Evolutionary conservation across 805 yeast genomes (phyloP).

Genomic region (Ogataea ganodermae): DNA sequence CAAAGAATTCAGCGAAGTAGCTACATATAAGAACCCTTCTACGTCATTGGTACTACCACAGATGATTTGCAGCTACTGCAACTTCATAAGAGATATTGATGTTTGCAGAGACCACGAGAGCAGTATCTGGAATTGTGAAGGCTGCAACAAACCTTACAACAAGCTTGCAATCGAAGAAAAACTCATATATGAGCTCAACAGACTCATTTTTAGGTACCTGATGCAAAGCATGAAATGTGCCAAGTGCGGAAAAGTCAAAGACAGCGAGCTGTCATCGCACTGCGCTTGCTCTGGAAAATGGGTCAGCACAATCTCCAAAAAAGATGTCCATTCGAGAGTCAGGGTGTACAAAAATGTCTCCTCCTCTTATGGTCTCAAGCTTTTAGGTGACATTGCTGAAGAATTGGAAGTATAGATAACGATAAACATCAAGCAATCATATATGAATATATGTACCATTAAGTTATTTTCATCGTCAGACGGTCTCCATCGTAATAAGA

Average conservation of each 20-base stretch:
- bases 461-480: neutral
- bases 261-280: slow-evolving; percentile 66
- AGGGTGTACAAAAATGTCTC: slow-evolving; percentile 61
- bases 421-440: neutral
- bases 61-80: slow-evolving; percentile 80
- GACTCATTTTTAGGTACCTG: slow-evolving; percentile 58
- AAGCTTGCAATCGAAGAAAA: slow-evolving; percentile 76
- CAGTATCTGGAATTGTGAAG: slow-evolving; percentile 60
- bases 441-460: neutral
- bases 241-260: slow-evolving; percentile 70
- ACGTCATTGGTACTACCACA: slow-evolving; percentile 65
- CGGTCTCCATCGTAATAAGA: slow-evolving; percentile 23
- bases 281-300: slow-evolving; percentile 91
- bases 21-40: slow-evolving; percentile 74
- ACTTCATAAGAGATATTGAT: slow-evolving; percentile 72
- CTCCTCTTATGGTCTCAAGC: slow-evolving; percentile 56
- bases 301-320: slow-evolving; percentile 56
- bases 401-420: slow-evolving; percentile 17
- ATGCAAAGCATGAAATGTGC: slow-evolving; percentile 80
- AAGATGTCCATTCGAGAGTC: slow-evolving; percentile 46
- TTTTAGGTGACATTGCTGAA: slow-evolving; percentile 44
- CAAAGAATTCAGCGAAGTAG: slow-evolving; percentile 79
- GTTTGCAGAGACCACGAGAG: slow-evolving; percentile 67
- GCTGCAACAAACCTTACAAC: slow-evolving; percentile 66
- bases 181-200: slow-evolving; percentile 63